Evolutionary conservation across 2,329 filamentous ascomycete species (phyloP).

Genomic region (Colletotrichum simmondsii): DNA sequence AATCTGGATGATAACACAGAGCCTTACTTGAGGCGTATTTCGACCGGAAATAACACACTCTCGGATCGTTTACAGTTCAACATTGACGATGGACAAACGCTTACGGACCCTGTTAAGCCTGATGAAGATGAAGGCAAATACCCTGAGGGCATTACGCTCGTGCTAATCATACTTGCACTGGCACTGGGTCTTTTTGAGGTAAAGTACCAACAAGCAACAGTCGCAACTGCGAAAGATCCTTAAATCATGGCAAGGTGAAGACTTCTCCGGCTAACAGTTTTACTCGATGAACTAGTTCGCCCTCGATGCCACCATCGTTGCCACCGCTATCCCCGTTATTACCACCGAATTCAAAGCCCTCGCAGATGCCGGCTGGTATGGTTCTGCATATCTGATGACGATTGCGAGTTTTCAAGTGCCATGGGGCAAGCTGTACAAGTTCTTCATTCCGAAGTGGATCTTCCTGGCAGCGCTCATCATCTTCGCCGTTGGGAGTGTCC

Average conservation of each 20-base stretch:
- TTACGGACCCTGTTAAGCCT: not conserved
- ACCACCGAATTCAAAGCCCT: constrained; percentile 30
- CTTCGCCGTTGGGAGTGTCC: constrained; percentile 56
- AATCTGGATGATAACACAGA: not conserved
- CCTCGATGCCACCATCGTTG: constrained; percentile 39
- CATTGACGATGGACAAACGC: not conserved
- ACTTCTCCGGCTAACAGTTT: not conserved
- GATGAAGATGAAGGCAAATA: not conserved
- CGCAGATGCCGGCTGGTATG: constrained; percentile 22
- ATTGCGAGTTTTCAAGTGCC: constrained; percentile 52
- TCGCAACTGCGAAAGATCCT: too few relatives aligned
- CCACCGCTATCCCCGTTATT: constrained; percentile 32
- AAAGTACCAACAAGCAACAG: too few relatives aligned
- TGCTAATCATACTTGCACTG: not conserved
- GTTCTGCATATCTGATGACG: not conserved
- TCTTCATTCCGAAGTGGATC: constrained; percentile 60
- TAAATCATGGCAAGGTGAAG: not conserved
- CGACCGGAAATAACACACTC: not conserved
- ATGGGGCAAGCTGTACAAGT: constrained; percentile 65
- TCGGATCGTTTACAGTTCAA: not conserved
- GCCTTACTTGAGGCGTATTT: not conserved
- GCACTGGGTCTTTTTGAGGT: not conserved
- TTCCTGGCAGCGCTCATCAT: constrained; percentile 42
- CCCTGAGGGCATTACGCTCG: not conserved
- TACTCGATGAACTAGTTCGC: not conserved